These are phyloP conservation scores for Discostella pseudostelligera DNA, from an alignment of 108 stramenopile genomes.

Conservation along the genomic window DNA sequence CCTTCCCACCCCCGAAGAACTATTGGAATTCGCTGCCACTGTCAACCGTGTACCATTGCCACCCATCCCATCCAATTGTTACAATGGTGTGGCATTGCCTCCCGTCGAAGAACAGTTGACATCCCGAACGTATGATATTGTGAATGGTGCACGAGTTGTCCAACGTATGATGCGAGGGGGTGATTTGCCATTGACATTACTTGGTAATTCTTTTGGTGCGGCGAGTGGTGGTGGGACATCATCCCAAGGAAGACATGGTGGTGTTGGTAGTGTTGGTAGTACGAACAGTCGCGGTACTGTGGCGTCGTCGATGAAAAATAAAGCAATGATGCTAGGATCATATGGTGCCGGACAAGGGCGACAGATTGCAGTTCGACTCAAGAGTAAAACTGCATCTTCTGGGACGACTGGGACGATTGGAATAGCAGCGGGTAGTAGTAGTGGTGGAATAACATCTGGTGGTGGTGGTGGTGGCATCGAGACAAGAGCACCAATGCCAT, in stretches of 20 bases:
- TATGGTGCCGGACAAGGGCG: slow-evolving; percentile 33
- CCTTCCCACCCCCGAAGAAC: slow-evolving; percentile 55
- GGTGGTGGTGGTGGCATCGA: too few relatives aligned
- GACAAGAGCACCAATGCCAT: too few relatives aligned
- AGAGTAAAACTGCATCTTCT: slow-evolving; percentile 16
- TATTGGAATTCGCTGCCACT: slow-evolving; percentile 43
- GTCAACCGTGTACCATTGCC: slow-evolving; percentile 74
- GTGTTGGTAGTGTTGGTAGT: too few relatives aligned
- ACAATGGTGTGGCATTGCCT: slow-evolving; percentile 72
- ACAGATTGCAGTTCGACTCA: slow-evolving; percentile 28
- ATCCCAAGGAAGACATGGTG: not conserved
- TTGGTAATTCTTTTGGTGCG: slow-evolving; percentile 8
- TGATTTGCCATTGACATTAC: slow-evolving; percentile 12
- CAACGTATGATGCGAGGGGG: slow-evolving; percentile 54
- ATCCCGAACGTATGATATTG: slow-evolving; percentile 79
- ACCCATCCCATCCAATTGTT: slow-evolving; percentile 72
- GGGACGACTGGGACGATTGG: too few relatives aligned
- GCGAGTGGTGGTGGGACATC: slow-evolving; percentile 2
- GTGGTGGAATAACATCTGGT: not conserved
- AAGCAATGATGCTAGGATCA: not conserved
- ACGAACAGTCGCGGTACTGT: too few relatives aligned
- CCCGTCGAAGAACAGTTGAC: slow-evolving; percentile 65
- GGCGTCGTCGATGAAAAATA: slow-evolving; percentile 1
- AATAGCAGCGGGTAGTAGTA: not conserved
- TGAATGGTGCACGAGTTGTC: slow-evolving; percentile 62